Percentiles rank a stretch among this genome's conserved stretches.
phyloP scores from a whole-genome alignment of 805 yeast genomes.

The Komagataella kurtzmanii region DNA sequence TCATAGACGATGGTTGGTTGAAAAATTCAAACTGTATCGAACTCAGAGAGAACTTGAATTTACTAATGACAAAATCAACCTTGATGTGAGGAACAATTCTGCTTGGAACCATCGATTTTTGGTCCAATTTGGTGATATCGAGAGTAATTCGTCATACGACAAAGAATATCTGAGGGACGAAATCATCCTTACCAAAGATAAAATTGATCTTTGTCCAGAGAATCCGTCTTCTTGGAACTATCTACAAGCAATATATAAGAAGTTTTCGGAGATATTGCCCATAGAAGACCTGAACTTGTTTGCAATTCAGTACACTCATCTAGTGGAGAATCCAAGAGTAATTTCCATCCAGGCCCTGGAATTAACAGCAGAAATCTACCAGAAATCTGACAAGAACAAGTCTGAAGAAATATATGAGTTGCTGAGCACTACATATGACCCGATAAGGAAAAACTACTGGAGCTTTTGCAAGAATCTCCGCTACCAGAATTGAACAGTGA shows the following conservation, averaged over 20 bases:
- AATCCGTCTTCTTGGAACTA: slow-evolving; percentile 86
- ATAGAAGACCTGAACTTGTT: neutral
- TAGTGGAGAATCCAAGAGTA: slow-evolving; percentile 11
- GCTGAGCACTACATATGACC: slow-evolving; percentile 26
- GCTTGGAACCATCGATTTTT: slow-evolving; percentile 88
- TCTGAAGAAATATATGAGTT: slow-evolving; percentile 33
- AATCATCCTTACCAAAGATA: slow-evolving; percentile 30
- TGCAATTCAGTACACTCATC: neutral
- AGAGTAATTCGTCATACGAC: neutral
- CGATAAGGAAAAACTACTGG: slow-evolving; percentile 19
- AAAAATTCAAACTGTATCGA: slow-evolving; percentile 34
- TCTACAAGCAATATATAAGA: slow-evolving; percentile 39
- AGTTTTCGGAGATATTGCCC: slow-evolving; percentile 2
- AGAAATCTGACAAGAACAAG: slow-evolving; percentile 14
- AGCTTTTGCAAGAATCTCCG: slow-evolving; percentile 6
- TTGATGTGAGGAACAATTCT: slow-evolving; percentile 77
- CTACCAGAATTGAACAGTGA: neutral
- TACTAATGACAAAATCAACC: slow-evolving; percentile 29
- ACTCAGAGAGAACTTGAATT: slow-evolving; percentile 35
- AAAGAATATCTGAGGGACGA: slow-evolving; percentile 25
- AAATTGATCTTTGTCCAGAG: slow-evolving; percentile 54
- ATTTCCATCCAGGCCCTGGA: slow-evolving; percentile 55
- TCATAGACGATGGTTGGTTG: slow-evolving; percentile 73
- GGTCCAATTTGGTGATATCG: slow-evolving; percentile 21
- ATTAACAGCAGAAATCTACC: slow-evolving; percentile 37